phyloP scores from a whole-genome alignment of 2,329 filamentous ascomycete genomes.

The Claviceps digitariae region DNA sequence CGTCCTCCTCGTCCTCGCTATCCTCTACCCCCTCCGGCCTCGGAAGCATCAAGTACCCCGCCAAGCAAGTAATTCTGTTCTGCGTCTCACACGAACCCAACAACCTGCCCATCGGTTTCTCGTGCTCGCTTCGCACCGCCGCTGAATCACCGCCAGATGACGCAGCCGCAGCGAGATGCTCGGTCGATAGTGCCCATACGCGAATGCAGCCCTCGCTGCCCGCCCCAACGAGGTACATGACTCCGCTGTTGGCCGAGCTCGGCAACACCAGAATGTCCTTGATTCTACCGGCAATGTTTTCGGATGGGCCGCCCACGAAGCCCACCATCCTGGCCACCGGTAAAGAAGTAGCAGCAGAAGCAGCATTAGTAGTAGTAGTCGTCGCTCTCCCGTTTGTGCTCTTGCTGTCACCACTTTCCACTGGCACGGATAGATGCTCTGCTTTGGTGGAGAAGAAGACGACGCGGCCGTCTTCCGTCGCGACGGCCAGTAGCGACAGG shows the following conservation, averaged over 20 bases:
- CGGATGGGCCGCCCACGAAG: slow-evolving; percentile 63
- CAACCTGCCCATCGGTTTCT: slow-evolving; percentile 43
- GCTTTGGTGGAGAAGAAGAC: slow-evolving; percentile 64
- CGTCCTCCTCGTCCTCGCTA: slow-evolving; percentile 37
- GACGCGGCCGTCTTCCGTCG: slow-evolving; percentile 82
- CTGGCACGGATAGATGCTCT: slow-evolving; percentile 27
- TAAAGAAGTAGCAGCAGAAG: slow-evolving; percentile 15
- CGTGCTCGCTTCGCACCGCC: background rate
- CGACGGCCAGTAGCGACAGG: slow-evolving; percentile 52
- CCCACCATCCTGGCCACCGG: slow-evolving; percentile 54
- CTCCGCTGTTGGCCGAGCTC: slow-evolving; percentile 22
- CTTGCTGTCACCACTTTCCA: slow-evolving; percentile 18
- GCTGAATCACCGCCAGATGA: slow-evolving; percentile 12
- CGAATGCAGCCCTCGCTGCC: slow-evolving; percentile 80
- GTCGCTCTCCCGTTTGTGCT: slow-evolving; percentile 8
- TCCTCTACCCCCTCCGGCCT: slow-evolving; percentile 47
- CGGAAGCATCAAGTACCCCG: slow-evolving; percentile 72
- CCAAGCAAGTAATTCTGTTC: slow-evolving; percentile 80
- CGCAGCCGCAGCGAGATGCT: slow-evolving; percentile 24
- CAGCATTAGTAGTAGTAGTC: slow-evolving; percentile 1
- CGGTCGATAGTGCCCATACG: slow-evolving; percentile 51
- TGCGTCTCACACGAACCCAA: slow-evolving; percentile 72
- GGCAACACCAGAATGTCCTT: slow-evolving; percentile 73
- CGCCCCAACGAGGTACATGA: slow-evolving; percentile 52
- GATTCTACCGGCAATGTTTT: slow-evolving; percentile 56